These are phyloP conservation scores for Verticillium tricorpus DNA, from an alignment of 2,329 filamentous ascomycete genomes.

Conservation along the genomic window DNA sequence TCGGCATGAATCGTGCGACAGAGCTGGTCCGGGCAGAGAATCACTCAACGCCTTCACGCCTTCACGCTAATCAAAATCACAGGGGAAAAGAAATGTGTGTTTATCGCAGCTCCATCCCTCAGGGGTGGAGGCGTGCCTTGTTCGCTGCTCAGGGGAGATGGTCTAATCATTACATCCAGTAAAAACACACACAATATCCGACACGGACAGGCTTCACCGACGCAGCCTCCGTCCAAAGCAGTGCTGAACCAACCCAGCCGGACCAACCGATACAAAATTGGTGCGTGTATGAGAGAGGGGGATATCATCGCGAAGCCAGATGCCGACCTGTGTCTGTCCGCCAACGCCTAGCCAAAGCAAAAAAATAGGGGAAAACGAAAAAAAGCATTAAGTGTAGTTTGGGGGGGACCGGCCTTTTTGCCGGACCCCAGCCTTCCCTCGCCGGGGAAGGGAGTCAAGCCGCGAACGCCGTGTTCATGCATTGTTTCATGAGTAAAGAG, in stretches of 20 bases:
- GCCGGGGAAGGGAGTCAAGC: not conserved
- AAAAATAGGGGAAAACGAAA: not conserved
- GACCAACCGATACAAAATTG: not conserved
- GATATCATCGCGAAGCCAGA: not conserved
- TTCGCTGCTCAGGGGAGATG: not conserved
- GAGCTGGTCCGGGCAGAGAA: too few relatives aligned
- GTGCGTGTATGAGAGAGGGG: not conserved
- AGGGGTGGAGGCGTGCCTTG: not conserved
- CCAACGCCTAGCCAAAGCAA: not conserved
- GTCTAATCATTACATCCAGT: not conserved
- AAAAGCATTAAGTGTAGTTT: constrained; percentile 2
- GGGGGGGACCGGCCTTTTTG: not conserved
- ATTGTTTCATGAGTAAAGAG: not conserved
- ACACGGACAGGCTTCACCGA: not conserved
- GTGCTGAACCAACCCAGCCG: not conserved
- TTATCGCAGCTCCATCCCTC: not conserved
- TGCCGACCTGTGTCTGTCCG: constrained; percentile 4
- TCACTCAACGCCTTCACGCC: too few relatives aligned
- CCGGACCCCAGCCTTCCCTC: not conserved
- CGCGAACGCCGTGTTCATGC: not conserved
- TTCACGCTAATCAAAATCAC: not conserved
- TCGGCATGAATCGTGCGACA: too few relatives aligned
- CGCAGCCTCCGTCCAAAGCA: not conserved
- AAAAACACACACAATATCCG: not conserved
- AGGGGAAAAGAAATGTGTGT: not conserved